Evolutionary conservation across 2,329 filamentous ascomycete genomes (phyloP).

Genomic region (Fusarium redolens): DNA sequence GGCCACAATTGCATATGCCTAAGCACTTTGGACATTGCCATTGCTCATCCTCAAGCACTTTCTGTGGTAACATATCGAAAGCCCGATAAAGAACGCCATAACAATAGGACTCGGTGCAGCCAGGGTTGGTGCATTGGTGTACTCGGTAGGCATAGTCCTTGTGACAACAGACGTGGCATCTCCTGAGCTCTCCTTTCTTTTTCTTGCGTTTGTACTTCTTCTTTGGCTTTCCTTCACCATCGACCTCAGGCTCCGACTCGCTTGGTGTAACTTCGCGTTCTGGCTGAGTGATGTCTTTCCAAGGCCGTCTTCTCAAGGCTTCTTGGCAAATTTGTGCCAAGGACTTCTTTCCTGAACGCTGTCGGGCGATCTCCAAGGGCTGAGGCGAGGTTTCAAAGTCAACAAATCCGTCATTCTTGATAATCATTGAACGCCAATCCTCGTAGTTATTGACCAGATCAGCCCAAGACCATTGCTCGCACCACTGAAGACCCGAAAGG

Average conservation of each 20-base stretch:
- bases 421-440: slow-evolving; percentile 81
- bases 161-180: slow-evolving; percentile 86
- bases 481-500: slow-evolving; percentile 87
- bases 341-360: slow-evolving; percentile 77
- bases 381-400: slow-evolving; percentile 74
- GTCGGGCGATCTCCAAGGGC: slow-evolving; percentile 76
- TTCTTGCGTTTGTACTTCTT: slow-evolving; percentile 67
- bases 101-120: slow-evolving; percentile 83
- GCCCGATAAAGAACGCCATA: slow-evolving; percentile 93
- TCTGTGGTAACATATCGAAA: slow-evolving; percentile 88
- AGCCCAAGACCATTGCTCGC: slow-evolving; percentile 91
- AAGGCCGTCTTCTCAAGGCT: slow-evolving; percentile 82
- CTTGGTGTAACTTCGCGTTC: slow-evolving; percentile 59
- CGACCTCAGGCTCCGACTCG: slow-evolving; percentile 68
- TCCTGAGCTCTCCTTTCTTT: slow-evolving; percentile 65
- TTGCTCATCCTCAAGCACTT: slow-evolving; percentile 80
- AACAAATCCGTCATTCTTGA: slow-evolving; percentile 76
- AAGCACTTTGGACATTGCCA: slow-evolving; percentile 93
- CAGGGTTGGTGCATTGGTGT: slow-evolving; percentile 76
- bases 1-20: slow-evolving; percentile 86
- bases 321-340: slow-evolving; percentile 95
- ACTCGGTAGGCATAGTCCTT: slow-evolving; percentile 87
- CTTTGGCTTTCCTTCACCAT: slow-evolving; percentile 71
- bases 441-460: slow-evolving; percentile 84
- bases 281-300: slow-evolving; percentile 80